Percentiles rank a stretch among this genome's conserved stretches.
Evolutionary conservation across 495 filamentous ascomycete genomes (phyloP).

Genomic region (Penicillium angulare): DNA sequence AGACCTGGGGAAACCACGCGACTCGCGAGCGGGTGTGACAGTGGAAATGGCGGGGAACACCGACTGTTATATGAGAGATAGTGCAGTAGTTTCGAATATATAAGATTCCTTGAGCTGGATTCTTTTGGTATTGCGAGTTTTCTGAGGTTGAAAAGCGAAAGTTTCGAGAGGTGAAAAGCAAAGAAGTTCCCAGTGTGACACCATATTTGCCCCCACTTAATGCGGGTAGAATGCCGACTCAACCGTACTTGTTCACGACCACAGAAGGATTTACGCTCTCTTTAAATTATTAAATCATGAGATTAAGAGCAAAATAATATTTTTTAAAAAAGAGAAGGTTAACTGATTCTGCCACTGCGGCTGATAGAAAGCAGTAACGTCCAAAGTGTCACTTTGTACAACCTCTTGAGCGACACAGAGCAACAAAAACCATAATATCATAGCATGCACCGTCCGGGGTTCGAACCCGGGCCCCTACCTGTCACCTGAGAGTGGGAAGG

Average conservation of each 20-base stretch:
- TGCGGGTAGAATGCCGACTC: slow-evolving; percentile 15
- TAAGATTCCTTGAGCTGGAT: too few relatives aligned
- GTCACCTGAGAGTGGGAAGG: slow-evolving; percentile 16
- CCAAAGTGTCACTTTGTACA: too few relatives aligned
- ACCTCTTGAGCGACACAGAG: neutral
- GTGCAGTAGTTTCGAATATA: too few relatives aligned
- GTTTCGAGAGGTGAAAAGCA: neutral
- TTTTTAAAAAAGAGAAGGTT: too few relatives aligned
- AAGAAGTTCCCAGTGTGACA: neutral
- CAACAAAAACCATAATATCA: slow-evolving; percentile 2
- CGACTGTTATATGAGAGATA: too few relatives aligned
- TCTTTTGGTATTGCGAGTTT: too few relatives aligned
- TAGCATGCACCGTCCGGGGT: slow-evolving; percentile 22
- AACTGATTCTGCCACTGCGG: too few relatives aligned
- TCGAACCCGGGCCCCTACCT: slow-evolving; percentile 28
- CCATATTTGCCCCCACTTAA: slow-evolving; percentile 3
- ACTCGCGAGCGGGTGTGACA: slow-evolving; percentile 11
- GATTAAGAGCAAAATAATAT: too few relatives aligned
- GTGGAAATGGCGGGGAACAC: too few relatives aligned
- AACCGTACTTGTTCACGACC: slow-evolving; percentile 10
- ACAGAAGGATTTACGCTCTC: too few relatives aligned
- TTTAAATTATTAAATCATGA: too few relatives aligned
- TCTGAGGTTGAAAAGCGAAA: neutral
- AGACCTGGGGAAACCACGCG: slow-evolving; percentile 5
- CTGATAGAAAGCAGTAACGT: too few relatives aligned